These are phyloP conservation scores for Coniella vitis DNA, from an alignment of 2,329 filamentous ascomycete species.

Conservation along the genomic window DNA sequence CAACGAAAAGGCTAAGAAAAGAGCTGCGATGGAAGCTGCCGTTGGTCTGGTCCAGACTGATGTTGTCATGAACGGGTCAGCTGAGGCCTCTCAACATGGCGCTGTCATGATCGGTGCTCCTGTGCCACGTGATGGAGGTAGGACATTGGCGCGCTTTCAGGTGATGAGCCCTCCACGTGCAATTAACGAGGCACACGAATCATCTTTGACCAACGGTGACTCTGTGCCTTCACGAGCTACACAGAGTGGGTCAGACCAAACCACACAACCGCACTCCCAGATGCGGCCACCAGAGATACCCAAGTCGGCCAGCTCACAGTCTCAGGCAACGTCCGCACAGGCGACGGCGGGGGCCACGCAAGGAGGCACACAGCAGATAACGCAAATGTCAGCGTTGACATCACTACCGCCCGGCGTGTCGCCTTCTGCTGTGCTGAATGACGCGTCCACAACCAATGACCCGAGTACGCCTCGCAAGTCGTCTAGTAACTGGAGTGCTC, in stretches of 20 bases:
- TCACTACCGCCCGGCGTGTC: constrained; percentile 51
- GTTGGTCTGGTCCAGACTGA: constrained; percentile 37
- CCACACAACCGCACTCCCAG: constrained; percentile 40
- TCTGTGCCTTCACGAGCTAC: constrained; percentile 39
- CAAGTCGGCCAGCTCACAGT: constrained; percentile 7
- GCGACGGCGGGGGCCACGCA: constrained; percentile 29
- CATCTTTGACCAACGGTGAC: constrained; percentile 48
- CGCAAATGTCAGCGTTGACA: constrained; percentile 56
- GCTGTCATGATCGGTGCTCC: constrained; percentile 58
- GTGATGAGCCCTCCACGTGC: constrained; percentile 47
- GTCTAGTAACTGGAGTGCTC: constrained; percentile 61
- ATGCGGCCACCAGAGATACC: constrained; percentile 45
- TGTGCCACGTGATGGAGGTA: constrained; percentile 45
- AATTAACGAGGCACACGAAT: constrained; percentile 46
- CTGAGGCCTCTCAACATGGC: constrained; percentile 19
- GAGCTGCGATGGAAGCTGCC: constrained; percentile 52
- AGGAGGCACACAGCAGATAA: constrained; percentile 46
- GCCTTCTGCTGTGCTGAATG: constrained; percentile 61
- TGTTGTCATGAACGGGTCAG: neutral
- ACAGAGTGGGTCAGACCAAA: constrained; percentile 50
- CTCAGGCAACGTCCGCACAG: constrained; percentile 26
- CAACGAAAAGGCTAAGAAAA: constrained; percentile 57
- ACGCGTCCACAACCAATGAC: constrained; percentile 90
- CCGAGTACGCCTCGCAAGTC: constrained; percentile 58
- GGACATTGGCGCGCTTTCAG: constrained; percentile 47